phyloP scores from a whole-genome alignment of 2,329 filamentous ascomycete species.

The Paraphoma chrysanthemicola region DNA sequence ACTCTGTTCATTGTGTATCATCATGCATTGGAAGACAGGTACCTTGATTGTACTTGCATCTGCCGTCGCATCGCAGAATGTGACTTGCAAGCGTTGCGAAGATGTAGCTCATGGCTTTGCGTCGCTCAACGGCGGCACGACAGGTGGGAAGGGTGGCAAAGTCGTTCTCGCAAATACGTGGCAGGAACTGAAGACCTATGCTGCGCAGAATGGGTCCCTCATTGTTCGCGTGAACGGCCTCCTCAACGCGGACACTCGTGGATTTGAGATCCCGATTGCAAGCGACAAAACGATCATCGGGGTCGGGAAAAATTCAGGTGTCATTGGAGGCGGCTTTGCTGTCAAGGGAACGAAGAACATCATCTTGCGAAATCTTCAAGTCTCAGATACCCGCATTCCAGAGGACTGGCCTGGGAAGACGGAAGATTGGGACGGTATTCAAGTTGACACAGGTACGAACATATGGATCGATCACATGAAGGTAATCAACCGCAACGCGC shows the following conservation, averaged over 20 bases:
- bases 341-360: constrained; percentile 4
- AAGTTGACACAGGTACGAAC: constrained; percentile 10
- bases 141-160: constrained; percentile 4
- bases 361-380: background rate
- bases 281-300: constrained; percentile 14
- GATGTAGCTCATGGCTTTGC: constrained; percentile 12
- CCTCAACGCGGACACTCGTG: background rate
- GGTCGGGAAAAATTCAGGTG: background rate
- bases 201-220: constrained; percentile 4
- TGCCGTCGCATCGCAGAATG: constrained; percentile 1
- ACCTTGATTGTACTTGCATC: background rate
- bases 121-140: constrained; percentile 12
- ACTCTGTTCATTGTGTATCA: background rate
- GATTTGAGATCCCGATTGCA: constrained; percentile 10
- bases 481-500: background rate
- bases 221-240: constrained; percentile 7
- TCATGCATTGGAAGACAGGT: background rate
- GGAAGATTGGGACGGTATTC: constrained; percentile 13
- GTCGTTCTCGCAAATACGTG: constrained; percentile 5
- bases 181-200: constrained; percentile 6
- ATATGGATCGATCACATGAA: constrained; percentile 14
- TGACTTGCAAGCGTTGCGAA: constrained; percentile 6
- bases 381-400: background rate
- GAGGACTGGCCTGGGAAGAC: constrained; percentile 10
- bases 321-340: constrained; percentile 10